A percentile compares a stretch with the other conserved stretches of the same genome.
Conservation (phyloP, 2,329 filamentous ascomycete species). For the Ilyonectria robusta region DNA sequence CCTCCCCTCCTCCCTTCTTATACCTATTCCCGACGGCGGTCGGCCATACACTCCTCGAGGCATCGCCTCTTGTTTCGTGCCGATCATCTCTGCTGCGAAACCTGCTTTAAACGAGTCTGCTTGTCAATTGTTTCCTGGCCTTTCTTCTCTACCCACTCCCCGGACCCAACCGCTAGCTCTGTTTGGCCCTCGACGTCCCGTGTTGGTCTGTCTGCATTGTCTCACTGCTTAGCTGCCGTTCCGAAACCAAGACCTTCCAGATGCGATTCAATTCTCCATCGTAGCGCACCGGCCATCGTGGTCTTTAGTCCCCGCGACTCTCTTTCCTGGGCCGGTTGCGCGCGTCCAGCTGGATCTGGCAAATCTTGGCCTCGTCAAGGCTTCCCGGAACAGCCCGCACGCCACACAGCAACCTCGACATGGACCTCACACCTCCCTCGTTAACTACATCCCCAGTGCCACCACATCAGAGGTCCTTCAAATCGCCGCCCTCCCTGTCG, state of each 20-base stretch:
- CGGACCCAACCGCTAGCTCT: slow-evolving; percentile 28
- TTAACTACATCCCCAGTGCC: slow-evolving; percentile 60
- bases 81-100: slow-evolving; percentile 20
- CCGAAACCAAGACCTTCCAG: slow-evolving; percentile 16
- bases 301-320: slow-evolving; percentile 25
- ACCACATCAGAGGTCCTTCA: slow-evolving; percentile 42
- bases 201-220: slow-evolving; percentile 29
- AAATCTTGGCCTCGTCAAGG: slow-evolving; percentile 45
- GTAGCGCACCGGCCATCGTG: slow-evolving; percentile 35
- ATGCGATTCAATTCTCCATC: slow-evolving; percentile 42
- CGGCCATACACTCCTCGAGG: slow-evolving; percentile 13
- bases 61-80: slow-evolving; percentile 15
- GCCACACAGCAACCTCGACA: slow-evolving; percentile 52
- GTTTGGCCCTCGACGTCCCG: slow-evolving; percentile 30
- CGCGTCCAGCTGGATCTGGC: slow-evolving; percentile 39
- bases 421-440: slow-evolving; percentile 66
- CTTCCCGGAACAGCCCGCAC: slow-evolving; percentile 43
- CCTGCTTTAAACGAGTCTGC: slow-evolving; percentile 16
- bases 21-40: slow-evolving; percentile 22
- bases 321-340: slow-evolving; percentile 28
- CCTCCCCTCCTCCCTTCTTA: slow-evolving; percentile 16
- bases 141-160: slow-evolving; percentile 42
- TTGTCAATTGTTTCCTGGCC: slow-evolving; percentile 22
- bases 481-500: slow-evolving; percentile 51
- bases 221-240: slow-evolving; percentile 16